Evolutionary conservation across 2,329 filamentous ascomycete genomes (phyloP).

Genomic region (Claviceps purpurea): DNA sequence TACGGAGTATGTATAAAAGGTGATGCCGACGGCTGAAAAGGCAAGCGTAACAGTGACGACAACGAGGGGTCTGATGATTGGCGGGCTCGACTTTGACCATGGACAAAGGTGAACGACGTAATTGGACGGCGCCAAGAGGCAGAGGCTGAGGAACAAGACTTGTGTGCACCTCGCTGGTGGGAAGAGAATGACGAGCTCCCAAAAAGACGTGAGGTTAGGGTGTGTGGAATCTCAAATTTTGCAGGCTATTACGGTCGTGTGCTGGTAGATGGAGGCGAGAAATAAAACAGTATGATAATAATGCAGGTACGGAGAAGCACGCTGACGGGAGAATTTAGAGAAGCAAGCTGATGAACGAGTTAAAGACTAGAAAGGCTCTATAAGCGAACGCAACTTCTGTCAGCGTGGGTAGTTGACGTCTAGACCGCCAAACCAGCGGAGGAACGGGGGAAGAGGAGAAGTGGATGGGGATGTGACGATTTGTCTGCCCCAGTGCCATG

Average conservation of each 20-base stretch:
- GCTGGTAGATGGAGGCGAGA: background rate
- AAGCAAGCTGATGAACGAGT: too few relatives aligned
- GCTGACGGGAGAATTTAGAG: too few relatives aligned
- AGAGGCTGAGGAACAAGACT: background rate
- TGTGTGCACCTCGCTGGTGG: background rate
- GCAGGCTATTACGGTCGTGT: background rate
- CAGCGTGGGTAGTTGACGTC: too few relatives aligned
- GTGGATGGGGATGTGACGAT: too few relatives aligned
- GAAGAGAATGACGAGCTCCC: background rate
- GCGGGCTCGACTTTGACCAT: background rate
- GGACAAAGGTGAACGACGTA: background rate
- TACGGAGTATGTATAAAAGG: too few relatives aligned
- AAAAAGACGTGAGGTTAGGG: background rate
- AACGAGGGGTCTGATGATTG: background rate
- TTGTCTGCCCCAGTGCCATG: too few relatives aligned
- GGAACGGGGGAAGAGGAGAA: too few relatives aligned
- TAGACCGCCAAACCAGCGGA: too few relatives aligned
- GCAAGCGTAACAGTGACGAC: slow-evolving; percentile 1
- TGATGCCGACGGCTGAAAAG: background rate
- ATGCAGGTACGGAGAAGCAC: too few relatives aligned
- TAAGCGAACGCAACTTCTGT: too few relatives aligned
- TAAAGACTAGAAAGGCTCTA: too few relatives aligned
- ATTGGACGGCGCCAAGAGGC: background rate
- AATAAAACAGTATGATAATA: too few relatives aligned
- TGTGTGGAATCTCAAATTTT: background rate